Percentiles rank a stretch among this genome's conserved stretches.
Conservation (phyloP, 2,329 filamentous ascomycete species). For the Samsoniella hepiali region DNA sequence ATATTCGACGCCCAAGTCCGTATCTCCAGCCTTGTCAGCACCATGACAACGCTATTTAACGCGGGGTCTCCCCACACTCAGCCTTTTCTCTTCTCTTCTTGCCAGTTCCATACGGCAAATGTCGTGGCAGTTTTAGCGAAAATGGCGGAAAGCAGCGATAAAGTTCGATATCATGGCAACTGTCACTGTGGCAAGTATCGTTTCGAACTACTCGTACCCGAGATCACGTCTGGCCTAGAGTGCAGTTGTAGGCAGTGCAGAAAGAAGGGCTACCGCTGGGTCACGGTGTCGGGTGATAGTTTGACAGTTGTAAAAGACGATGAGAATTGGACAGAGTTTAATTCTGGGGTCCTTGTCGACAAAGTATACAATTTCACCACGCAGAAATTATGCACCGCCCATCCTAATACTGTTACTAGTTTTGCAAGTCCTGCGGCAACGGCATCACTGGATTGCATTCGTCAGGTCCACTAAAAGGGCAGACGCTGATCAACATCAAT, state of each 20-base stretch:
- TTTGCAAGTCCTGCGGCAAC: conserved; percentile 29
- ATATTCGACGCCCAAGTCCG: too few species aligned
- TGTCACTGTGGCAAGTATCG: conserved; percentile 32
- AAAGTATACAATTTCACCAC: conserved; percentile 18
- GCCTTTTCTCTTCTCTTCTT: too few species aligned
- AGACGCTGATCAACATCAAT: conserved; percentile 26
- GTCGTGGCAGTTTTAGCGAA: too few species aligned
- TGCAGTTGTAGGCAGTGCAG: conserved; percentile 29
- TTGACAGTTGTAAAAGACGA: conserved; percentile 21
- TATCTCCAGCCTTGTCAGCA: too few species aligned
- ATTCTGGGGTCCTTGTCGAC: conserved; percentile 16
- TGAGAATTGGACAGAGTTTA: conserved; percentile 15
- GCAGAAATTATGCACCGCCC: background rate
- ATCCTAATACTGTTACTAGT: conserved; percentile 22
- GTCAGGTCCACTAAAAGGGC: conserved; percentile 23
- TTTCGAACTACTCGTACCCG: conserved; percentile 23
- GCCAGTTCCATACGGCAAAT: too few species aligned
- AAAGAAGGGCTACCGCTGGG: conserved; percentile 31
- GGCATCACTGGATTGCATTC: conserved; percentile 26
- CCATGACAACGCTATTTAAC: too few species aligned
- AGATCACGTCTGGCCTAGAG: conserved; percentile 13
- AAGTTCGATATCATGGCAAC: conserved; percentile 23
- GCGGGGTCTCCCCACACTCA: too few species aligned
- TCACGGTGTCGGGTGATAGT: conserved; percentile 8
- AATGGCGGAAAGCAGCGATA: background rate